A percentile compares a stretch with the other conserved stretches of the same genome.
Evolutionary conservation across 192 early-diverging fungal species (phyloP).

Genomic region (Podila minutissima): DNA sequence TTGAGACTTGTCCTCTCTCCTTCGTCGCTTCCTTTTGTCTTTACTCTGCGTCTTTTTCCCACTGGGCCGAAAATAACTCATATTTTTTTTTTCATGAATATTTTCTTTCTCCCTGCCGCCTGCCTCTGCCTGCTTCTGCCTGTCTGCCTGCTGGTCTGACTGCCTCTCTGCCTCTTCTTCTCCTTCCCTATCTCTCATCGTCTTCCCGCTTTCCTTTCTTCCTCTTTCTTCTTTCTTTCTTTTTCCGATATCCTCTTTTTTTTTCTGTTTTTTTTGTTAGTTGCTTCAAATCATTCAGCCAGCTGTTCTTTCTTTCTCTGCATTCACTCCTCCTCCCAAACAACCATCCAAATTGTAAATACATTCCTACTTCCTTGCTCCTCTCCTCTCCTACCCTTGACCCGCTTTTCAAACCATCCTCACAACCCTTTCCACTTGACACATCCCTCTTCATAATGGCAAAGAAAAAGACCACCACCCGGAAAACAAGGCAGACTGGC

Average conservation of each 20-base stretch:
- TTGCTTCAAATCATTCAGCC: not conserved
- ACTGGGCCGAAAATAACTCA: too few relatives aligned
- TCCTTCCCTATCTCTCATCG: not conserved
- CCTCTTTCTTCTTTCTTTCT: not conserved
- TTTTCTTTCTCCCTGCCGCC: not conserved
- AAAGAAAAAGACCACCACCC: constrained; percentile 31
- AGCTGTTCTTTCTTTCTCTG: not conserved
- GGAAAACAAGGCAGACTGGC: constrained; percentile 24
- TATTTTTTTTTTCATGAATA: not conserved
- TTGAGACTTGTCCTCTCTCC: not conserved
- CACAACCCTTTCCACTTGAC: not conserved
- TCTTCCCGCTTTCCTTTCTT: not conserved
- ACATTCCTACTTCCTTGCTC: not conserved
- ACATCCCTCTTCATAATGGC: constrained; percentile 14
- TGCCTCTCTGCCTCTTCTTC: not conserved
- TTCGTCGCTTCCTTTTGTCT: not conserved
- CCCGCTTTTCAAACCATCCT: not conserved
- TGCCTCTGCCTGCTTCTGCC: not conserved
- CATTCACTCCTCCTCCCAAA: not conserved
- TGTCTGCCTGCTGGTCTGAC: not conserved
- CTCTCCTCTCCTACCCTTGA: not conserved
- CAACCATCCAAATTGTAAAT: not conserved
- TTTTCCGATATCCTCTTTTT: not conserved
- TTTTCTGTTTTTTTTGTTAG: not conserved
- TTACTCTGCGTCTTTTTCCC: too few relatives aligned